Evolutionary conservation across 192 early-diverging fungal genomes (phyloP).

Genomic region (Pilobolus umbonatus): DNA sequence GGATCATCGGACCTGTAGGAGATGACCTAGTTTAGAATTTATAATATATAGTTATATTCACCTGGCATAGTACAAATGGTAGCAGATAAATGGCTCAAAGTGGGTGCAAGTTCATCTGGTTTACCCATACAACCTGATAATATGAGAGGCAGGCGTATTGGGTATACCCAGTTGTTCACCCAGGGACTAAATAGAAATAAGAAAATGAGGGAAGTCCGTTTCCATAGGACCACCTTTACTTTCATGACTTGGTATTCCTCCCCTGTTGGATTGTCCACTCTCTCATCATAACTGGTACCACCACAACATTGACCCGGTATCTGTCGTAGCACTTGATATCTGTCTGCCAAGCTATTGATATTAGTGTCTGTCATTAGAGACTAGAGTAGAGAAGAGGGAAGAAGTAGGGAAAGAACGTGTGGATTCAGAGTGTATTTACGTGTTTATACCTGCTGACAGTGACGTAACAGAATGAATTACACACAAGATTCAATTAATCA

Average conservation of each 20-base stretch:
- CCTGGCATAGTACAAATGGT: constrained; percentile 31
- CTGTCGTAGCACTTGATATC: constrained; percentile 32
- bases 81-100: constrained; percentile 16
- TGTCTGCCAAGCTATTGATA: constrained; percentile 21
- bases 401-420: too few species aligned
- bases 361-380: constrained; percentile 24
- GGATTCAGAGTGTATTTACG: too few species aligned
- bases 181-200: constrained; percentile 31
- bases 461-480: too few species aligned
- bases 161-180: constrained; percentile 42
- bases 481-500: too few species aligned
- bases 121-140: constrained; percentile 40
- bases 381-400: too few species aligned
- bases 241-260: constrained; percentile 36
- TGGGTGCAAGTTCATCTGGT: constrained; percentile 44
- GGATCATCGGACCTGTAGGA: background rate
- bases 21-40: constrained; percentile 1
- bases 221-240: constrained; percentile 16
- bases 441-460: too few species aligned
- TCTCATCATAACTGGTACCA: constrained; percentile 27
- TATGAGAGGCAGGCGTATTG: constrained; percentile 37
- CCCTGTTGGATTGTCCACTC: constrained; percentile 36
- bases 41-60: background rate
- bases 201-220: too few species aligned
- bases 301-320: constrained; percentile 33